Base-by-base conservation (phyloP, 2,329 filamentous ascomycete genomes). In the Neonectria hederae region DNA sequence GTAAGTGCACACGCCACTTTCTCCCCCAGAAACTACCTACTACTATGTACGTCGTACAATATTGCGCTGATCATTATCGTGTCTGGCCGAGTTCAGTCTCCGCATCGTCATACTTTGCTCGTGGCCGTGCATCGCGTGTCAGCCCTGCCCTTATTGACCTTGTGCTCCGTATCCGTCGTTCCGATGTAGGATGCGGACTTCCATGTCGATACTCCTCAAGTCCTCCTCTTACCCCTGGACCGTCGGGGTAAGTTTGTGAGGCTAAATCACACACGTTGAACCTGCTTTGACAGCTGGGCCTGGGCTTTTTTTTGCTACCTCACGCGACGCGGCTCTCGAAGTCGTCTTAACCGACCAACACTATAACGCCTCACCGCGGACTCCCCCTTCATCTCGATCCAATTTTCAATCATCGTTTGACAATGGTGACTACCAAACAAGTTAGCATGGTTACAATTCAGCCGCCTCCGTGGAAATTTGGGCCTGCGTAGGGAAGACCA, bases 331-430 rank as follows among this genome's bases (percentile, higher is more conserved):
- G 66, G 69, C 63, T 63, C 48, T 72, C 60, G 65, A 69, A 69
- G 55, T 57, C 46, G 59, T 64, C n/a, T 49, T 49, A 46, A 40
- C 69, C 54, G 53, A 61, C 54, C 45, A 68, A 68, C 65, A 68
- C 68, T 65, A 52, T 65, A 60, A 59, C 65, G 57, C 70, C 40
- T 65, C 60, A 65, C 70, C 60, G 46, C 62, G 60, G 62, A 65
- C 66, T 62, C 68, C 66, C 62, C 54, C 63, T 70, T 68, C 68
- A 65, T 71, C 67, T 70, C 69, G 65, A 48, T 53, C 62, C 59
- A 26, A 51, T 65, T 65, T 65, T 65, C 84, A 83, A 92, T 86
- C 85, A 92, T 82, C 88, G 87, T 81, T 92, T 92, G 77, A 92
- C 81, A 79, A 92, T 91, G 13, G 80, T 82, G 30, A 82, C 80